These are phyloP conservation scores for Kandelia obovata DNA, from an alignment of 345 rosid species.

Conservation along the genomic window DNA sequence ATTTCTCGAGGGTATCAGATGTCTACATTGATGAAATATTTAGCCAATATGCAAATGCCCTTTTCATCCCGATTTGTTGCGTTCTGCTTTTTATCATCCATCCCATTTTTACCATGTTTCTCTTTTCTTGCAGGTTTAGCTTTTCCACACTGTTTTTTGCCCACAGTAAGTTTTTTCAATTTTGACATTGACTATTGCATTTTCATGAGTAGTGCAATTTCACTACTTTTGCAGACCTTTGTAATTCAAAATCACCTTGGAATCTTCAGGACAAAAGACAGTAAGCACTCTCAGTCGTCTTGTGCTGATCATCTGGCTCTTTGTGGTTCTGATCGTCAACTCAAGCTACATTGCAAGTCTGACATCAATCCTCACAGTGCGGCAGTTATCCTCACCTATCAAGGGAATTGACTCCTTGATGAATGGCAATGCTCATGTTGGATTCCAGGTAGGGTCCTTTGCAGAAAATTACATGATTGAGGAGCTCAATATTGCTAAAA, in stretches of 20 bases:
- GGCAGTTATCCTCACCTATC: slow-evolving; percentile 85
- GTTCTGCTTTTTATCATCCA: not conserved
- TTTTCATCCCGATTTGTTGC: not conserved
- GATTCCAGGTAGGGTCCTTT: slow-evolving; percentile 81
- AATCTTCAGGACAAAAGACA: slow-evolving; percentile 76
- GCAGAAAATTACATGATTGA: slow-evolving; percentile 71
- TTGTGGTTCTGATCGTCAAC: slow-evolving; percentile 72
- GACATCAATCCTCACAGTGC: slow-evolving; percentile 86
- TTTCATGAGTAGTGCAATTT: not conserved
- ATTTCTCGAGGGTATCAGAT: not conserved
- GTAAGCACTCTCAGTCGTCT: slow-evolving; percentile 78
- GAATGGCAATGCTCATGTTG: slow-evolving; percentile 43
- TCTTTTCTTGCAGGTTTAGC: slow-evolving; percentile 65
- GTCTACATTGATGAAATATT: not conserved
- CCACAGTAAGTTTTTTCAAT: slow-evolving; percentile 58
- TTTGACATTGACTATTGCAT: not conserved
- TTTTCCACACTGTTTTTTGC: slow-evolving; percentile 86
- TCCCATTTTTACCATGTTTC: not conserved
- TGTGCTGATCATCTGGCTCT: slow-evolving; percentile 83
- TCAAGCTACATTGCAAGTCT: slow-evolving; percentile 99
- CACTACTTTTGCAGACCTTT: not conserved
- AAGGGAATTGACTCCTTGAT: slow-evolving; percentile 74
- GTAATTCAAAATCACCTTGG: slow-evolving; percentile 9
- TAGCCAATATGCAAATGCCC: not conserved
- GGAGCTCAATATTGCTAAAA: slow-evolving; percentile 66